These are phyloP conservation scores for Coemansia biformis DNA, from an alignment of 192 early-diverging fungal genomes.

Conservation along the genomic window DNA sequence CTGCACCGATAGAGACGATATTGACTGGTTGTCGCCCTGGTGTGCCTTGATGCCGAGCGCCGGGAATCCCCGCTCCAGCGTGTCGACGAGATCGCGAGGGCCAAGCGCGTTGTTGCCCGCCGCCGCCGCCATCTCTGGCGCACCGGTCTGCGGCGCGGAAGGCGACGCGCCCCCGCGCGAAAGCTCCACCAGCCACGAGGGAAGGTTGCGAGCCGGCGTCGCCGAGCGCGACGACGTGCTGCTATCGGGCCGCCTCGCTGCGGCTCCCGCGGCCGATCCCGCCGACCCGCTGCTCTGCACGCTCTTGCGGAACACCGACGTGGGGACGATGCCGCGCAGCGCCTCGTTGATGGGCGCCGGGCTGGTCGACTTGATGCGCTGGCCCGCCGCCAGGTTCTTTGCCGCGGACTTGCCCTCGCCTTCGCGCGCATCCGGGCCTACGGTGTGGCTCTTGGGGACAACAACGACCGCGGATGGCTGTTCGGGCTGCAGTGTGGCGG, in stretches of 20 bases:
- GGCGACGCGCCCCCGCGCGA: conserved; percentile 34
- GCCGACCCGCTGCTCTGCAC: conserved; percentile 16
- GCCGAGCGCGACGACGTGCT: conserved; percentile 27
- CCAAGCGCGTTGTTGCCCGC: conserved; percentile 9
- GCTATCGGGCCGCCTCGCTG: conserved; percentile 17
- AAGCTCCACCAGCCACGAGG: conserved; percentile 47
- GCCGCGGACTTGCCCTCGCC: too few species aligned
- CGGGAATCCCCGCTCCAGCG: conserved; percentile 41
- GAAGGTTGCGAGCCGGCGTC: conserved; percentile 39
- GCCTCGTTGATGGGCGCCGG: conserved; percentile 47
- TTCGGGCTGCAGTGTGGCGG: too few species aligned
- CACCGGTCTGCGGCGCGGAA: too few species aligned
- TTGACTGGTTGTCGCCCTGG: conserved; percentile 29
- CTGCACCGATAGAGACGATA: conserved; percentile 45
- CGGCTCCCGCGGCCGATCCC: neutral
- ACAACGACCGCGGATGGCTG: too few species aligned
- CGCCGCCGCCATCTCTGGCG: too few species aligned
- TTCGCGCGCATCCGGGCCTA: neutral
- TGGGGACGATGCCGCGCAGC: conserved; percentile 47
- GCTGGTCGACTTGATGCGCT: conserved; percentile 24
- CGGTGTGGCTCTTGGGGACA: too few species aligned
- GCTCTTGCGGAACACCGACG: conserved; percentile 50
- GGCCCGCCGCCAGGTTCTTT: neutral
- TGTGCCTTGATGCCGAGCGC: conserved; percentile 17
- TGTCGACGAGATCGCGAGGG: conserved; percentile 29